Conservation (phyloP, 1,139 yeast species). For the Diutina ranongensis region DNA sequence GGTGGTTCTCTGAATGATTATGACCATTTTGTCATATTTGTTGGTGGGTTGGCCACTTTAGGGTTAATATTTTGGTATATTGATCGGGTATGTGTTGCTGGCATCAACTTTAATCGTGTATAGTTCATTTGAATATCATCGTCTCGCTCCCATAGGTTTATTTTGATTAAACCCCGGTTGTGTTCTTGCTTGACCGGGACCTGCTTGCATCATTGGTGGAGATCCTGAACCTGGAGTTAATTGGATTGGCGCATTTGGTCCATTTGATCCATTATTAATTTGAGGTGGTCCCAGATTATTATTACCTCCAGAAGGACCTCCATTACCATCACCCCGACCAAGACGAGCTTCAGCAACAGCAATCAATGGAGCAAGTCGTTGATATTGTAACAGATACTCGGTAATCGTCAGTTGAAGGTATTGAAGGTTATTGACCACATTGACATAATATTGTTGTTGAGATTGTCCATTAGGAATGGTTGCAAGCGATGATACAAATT, state of each 20-base stretch:
- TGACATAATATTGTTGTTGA: slow-evolving; percentile 26
- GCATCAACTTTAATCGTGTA: slow-evolving; percentile 7
- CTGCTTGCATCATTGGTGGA: background rate
- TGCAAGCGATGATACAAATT: slow-evolving; percentile 28
- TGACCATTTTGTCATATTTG: slow-evolving; percentile 17
- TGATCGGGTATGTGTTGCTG: slow-evolving; percentile 13
- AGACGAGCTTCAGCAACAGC: background rate
- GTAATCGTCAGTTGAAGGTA: background rate
- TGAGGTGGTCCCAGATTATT: no score
- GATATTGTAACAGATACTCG: slow-evolving; percentile 3
- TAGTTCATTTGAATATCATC: background rate
- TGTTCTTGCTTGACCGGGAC: background rate
- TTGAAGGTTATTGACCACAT: background rate
- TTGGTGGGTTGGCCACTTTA: slow-evolving; percentile 14
- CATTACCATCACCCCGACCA: background rate
- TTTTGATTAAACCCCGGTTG: background rate
- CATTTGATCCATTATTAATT: no score
- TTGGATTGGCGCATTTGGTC: background rate
- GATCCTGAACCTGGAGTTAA: background rate
- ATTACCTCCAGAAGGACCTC: background rate
- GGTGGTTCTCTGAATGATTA: slow-evolving; percentile 16
- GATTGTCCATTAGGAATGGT: slow-evolving; percentile 23
- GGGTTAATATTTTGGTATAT: slow-evolving; percentile 15
- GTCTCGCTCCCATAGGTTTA: background rate
- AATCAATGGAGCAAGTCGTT: background rate